Evolutionary conservation across 176 grass and related monocot species (phyloP).

Genomic region (Pharus latifolius): DNA sequence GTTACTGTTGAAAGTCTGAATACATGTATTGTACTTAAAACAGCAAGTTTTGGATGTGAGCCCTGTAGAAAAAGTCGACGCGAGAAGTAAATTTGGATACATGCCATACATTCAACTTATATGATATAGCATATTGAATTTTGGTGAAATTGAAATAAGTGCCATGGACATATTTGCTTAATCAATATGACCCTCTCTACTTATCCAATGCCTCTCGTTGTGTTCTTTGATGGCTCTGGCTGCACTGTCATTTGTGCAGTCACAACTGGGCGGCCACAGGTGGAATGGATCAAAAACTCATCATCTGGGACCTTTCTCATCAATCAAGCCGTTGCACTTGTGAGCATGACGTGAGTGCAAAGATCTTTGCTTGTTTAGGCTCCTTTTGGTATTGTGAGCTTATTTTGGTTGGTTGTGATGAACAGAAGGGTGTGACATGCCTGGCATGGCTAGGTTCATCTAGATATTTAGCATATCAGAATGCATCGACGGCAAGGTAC

Average conservation of each 20-base stretch:
- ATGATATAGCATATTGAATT: too few relatives aligned
- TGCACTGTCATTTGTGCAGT: slow-evolving; percentile 24
- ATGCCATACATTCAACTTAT: too few relatives aligned
- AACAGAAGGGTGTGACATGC: slow-evolving; percentile 59
- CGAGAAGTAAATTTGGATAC: too few relatives aligned
- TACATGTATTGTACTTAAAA: too few relatives aligned
- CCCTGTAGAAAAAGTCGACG: too few relatives aligned
- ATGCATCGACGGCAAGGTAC: slow-evolving; percentile 61
- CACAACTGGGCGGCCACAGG: slow-evolving; percentile 60
- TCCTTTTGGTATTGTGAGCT: neutral
- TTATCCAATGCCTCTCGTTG: neutral
- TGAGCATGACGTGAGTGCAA: slow-evolving; percentile 49
- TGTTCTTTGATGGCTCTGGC: neutral
- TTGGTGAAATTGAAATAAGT: too few relatives aligned
- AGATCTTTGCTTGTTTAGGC: neutral
- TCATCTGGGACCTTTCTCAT: slow-evolving; percentile 66
- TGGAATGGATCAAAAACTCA: slow-evolving; percentile 72
- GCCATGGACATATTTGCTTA: too few relatives aligned
- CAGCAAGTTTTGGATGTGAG: too few relatives aligned
- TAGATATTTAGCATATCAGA: slow-evolving; percentile 57
- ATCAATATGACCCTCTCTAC: too few relatives aligned
- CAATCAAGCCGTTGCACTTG: slow-evolving; percentile 53
- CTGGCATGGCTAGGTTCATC: slow-evolving; percentile 58
- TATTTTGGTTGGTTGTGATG: neutral
- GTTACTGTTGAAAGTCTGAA: too few relatives aligned